Percentiles rank a stretch among this genome's conserved stretches.
phyloP scores from a whole-genome alignment of 176 grass and related monocot genomes.

The Puya raimondii region DNA sequence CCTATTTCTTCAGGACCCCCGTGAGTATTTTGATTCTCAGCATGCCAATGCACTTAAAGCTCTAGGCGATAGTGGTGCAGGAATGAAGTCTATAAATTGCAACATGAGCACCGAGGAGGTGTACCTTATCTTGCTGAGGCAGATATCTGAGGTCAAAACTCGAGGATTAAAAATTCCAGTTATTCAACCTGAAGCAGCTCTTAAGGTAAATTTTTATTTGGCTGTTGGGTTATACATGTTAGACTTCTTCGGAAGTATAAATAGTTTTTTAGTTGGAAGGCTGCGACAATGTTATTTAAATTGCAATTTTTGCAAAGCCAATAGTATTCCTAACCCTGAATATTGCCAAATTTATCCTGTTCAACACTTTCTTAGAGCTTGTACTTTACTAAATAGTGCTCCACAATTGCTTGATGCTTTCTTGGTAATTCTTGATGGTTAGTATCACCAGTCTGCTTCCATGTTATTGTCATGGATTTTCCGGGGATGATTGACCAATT shows the following conservation, averaged over 20 bases:
- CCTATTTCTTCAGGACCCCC: slow-evolving; percentile 58
- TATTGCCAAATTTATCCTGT: too few relatives aligned
- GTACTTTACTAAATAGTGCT: too few relatives aligned
- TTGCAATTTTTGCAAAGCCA: too few relatives aligned
- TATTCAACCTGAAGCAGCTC: slow-evolving; percentile 58
- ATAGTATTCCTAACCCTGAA: too few relatives aligned
- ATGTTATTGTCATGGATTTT: too few relatives aligned
- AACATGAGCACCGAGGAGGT: slow-evolving; percentile 58
- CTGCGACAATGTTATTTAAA: too few relatives aligned
- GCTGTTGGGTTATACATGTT: not conserved
- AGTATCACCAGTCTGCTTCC: too few relatives aligned
- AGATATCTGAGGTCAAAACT: slow-evolving; percentile 66
- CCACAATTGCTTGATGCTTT: too few relatives aligned
- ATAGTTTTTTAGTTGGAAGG: not conserved
- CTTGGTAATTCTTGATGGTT: too few relatives aligned
- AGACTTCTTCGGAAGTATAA: not conserved
- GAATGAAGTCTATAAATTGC: slow-evolving; percentile 38
- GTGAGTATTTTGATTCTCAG: slow-evolving; percentile 94
- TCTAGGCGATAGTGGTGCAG: slow-evolving; percentile 49
- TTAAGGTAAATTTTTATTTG: slow-evolving; percentile 52
- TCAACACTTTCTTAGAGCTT: too few relatives aligned
- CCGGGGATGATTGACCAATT: too few relatives aligned
- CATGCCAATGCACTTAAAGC: slow-evolving; percentile 89
- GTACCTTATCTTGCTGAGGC: slow-evolving; percentile 51
- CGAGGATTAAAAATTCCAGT: slow-evolving; percentile 41